Percentiles rank a stretch among this genome's conserved stretches.
Conservation (phyloP, 73 alveolate genomes). For the Paramecium sexaurelia region DNA sequence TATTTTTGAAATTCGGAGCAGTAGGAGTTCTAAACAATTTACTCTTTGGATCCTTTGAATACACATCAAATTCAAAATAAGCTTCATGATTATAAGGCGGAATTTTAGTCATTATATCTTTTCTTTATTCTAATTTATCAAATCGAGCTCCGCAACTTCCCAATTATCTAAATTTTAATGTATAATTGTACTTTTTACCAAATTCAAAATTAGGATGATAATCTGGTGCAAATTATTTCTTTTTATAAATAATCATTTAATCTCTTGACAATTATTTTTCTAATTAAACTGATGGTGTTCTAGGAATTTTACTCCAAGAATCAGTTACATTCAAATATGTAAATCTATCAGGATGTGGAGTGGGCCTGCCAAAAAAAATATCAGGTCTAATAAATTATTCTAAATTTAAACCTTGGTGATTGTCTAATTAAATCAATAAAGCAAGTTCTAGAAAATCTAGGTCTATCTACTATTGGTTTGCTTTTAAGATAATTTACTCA, state of each 20-base stretch:
- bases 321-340: slow-evolving; percentile 23
- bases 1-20: slow-evolving; percentile 58
- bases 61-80: slow-evolving; percentile 54
- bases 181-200: slow-evolving; percentile 46
- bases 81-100: slow-evolving; percentile 59
- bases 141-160: slow-evolving; percentile 62
- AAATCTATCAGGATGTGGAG: slow-evolving; percentile 65
- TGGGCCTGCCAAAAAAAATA: slow-evolving; percentile 39
- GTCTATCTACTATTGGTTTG: slow-evolving; percentile 46
- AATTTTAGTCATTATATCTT: slow-evolving; percentile 33
- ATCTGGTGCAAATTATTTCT: slow-evolving; percentile 67
- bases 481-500: not conserved
- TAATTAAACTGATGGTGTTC: slow-evolving; percentile 59
- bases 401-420: not conserved
- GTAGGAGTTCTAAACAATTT: slow-evolving; percentile 51
- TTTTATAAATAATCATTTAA: slow-evolving; percentile 57
- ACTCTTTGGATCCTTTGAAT: slow-evolving; percentile 21
- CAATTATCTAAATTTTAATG: not conserved
- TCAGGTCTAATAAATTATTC: not conserved
- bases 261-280: slow-evolving; percentile 62
- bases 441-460: not conserved
- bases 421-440: not conserved
- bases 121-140: slow-evolving; percentile 57
- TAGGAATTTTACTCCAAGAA: slow-evolving; percentile 65
- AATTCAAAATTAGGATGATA: slow-evolving; percentile 64